A percentile compares a stretch with the other conserved stretches of the same genome.
phyloP scores from a whole-genome alignment of 2,329 filamentous ascomycete species.

The Thielaviopsis euricoi region DNA sequence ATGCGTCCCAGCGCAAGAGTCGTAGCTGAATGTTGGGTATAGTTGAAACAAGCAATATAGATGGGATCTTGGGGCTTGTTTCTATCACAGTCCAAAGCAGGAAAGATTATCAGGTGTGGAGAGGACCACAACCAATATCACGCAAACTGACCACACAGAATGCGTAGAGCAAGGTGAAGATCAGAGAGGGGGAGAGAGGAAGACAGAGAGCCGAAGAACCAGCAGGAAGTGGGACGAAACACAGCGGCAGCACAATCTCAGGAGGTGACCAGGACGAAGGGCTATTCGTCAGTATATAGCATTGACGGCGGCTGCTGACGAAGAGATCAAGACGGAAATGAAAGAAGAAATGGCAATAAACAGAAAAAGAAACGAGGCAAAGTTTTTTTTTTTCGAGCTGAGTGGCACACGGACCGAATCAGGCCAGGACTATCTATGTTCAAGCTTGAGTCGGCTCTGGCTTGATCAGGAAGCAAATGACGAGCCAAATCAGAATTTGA shows the following conservation, averaged over 20 bases:
- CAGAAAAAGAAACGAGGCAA: background rate
- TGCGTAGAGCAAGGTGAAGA: background rate
- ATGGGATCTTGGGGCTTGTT: background rate
- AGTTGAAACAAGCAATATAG: background rate
- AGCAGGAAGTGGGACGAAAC: conserved; percentile 1
- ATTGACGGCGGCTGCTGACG: background rate
- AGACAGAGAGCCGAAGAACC: background rate
- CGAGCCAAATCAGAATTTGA: too few relatives aligned
- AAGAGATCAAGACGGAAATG: background rate
- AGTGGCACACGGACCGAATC: background rate
- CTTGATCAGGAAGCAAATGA: too few relatives aligned
- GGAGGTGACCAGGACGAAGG: background rate
- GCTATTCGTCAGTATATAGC: conserved; percentile 2
- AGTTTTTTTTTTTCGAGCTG: background rate
- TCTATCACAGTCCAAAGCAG: background rate
- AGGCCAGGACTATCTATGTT: background rate
- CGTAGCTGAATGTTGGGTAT: background rate
- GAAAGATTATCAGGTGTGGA: background rate
- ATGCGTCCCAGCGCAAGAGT: background rate
- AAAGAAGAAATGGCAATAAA: background rate
- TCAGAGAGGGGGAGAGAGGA: background rate
- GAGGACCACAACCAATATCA: background rate
- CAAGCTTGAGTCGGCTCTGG: background rate
- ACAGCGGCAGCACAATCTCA: background rate
- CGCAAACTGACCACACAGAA: background rate